A percentile compares a stretch with the other conserved stretches of the same genome.
Evolutionary conservation across 2,329 filamentous ascomycete genomes (phyloP).

Genomic region (Sclerotinia nivalis): DNA sequence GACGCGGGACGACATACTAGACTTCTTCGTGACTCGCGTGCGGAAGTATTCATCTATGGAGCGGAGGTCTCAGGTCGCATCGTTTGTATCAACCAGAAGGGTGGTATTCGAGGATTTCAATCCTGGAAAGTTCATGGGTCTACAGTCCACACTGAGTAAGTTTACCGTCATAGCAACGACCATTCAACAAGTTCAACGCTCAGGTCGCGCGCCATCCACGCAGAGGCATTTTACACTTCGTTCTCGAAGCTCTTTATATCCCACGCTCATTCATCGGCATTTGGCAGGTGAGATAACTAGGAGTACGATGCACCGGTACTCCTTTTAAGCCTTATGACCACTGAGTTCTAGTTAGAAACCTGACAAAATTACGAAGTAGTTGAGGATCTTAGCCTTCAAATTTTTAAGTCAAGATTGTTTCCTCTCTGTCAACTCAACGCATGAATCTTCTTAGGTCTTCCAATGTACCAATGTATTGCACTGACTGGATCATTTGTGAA

Average conservation of each 20-base stretch:
- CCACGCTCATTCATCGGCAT: neutral
- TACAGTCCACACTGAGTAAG: constrained; percentile 7
- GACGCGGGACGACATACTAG: neutral
- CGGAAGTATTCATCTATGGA: neutral
- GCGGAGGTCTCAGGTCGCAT: neutral
- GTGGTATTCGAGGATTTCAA: constrained; percentile 1
- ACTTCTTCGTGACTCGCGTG: constrained; percentile 13
- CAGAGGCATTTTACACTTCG: constrained; percentile 13
- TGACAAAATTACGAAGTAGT: neutral
- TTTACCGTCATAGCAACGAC: constrained; percentile 18
- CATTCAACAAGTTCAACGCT: constrained; percentile 2
- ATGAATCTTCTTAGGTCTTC: constrained; percentile 6
- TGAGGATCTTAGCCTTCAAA: neutral
- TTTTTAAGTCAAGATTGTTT: neutral
- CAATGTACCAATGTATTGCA: constrained; percentile 3
- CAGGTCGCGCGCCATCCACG: constrained; percentile 15
- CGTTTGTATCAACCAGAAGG: constrained; percentile 2
- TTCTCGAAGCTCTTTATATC: constrained; percentile 19
- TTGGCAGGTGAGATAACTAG: neutral
- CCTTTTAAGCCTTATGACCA: neutral
- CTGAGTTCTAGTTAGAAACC: neutral
- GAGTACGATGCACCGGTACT: neutral
- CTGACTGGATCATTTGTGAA: constrained; percentile 13
- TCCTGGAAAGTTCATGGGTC: neutral
- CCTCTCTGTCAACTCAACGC: neutral